Percentiles rank a stretch among this genome's conserved stretches.
Evolutionary conservation across 116 monocot genomes (phyloP).

Genomic region (Trichopus zeylanicus): DNA sequence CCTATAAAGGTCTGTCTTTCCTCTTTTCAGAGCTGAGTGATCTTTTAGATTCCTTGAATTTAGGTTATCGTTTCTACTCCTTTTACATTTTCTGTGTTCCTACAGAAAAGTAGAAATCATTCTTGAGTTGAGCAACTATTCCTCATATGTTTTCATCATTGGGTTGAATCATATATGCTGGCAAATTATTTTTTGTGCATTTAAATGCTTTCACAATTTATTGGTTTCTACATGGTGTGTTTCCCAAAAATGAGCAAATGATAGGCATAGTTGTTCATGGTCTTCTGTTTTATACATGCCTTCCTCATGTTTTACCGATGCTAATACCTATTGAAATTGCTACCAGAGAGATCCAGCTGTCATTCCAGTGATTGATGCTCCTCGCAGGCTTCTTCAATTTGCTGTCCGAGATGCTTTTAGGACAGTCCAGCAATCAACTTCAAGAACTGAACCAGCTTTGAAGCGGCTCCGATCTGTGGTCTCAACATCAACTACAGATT

Average conservation of each 20-base stretch:
- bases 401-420: conserved; percentile 87
- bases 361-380: conserved; percentile 32
- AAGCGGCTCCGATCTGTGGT: conserved; percentile 73
- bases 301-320: background rate
- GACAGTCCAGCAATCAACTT: conserved; percentile 32
- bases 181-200: too few relatives aligned
- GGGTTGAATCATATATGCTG: too few relatives aligned
- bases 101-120: too few relatives aligned
- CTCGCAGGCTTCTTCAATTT: conserved; percentile 83
- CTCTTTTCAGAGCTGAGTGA: background rate
- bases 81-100: too few relatives aligned
- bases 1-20: conserved; percentile 32
- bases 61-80: too few relatives aligned
- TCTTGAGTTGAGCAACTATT: too few relatives aligned
- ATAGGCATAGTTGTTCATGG: background rate
- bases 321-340: conserved; percentile 2
- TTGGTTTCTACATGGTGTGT: background rate
- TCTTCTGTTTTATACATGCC: background rate
- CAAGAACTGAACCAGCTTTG: conserved; percentile 32
- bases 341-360: conserved; percentile 41
- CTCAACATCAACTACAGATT: conserved; percentile 32
- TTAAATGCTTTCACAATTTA: background rate
- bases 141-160: too few relatives aligned
- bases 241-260: background rate
- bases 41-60: background rate